Percentiles rank a stretch among this genome's conserved stretches.
Conservation (phyloP, 78 protist genomes). For the Dictyostelium firmibasis region DNA sequence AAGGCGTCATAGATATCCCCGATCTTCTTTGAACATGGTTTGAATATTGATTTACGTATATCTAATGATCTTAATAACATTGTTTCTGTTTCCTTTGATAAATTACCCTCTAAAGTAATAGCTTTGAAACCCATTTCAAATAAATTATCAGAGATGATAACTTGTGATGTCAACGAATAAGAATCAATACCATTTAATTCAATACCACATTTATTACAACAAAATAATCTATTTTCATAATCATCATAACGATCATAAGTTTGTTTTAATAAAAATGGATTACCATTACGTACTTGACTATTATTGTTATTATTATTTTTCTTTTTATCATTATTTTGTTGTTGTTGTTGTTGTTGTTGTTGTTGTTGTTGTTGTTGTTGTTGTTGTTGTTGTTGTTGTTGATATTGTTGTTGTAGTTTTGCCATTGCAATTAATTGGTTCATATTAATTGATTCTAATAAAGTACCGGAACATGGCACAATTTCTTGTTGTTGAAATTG, state of each 20-base stretch:
- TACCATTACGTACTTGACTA: not conserved
- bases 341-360: not conserved
- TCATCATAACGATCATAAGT: constrained; percentile 12
- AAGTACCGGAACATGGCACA: constrained; percentile 18
- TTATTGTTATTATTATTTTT: not conserved
- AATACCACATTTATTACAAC: constrained; percentile 34
- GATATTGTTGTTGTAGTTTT: not conserved
- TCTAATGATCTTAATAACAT: constrained; percentile 5
- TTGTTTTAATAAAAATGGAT: not conserved
- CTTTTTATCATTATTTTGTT: not conserved
- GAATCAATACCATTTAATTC: not conserved
- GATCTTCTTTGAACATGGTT: constrained; percentile 9
- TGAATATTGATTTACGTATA: constrained; percentile 3
- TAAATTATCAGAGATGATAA: not conserved
- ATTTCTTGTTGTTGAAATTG: not conserved
- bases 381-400: not conserved
- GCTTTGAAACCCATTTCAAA: not conserved
- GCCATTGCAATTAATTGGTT: not conserved
- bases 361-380: not conserved
- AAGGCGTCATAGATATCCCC: constrained; percentile 52
- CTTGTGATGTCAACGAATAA: not conserved
- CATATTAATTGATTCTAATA: constrained; percentile 24
- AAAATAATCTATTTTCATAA: constrained; percentile 26
- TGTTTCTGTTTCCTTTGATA: not conserved
- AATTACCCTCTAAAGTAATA: not conserved